These are phyloP conservation scores for Colletotrichum musicola DNA, from an alignment of 2,329 filamentous ascomycete species.

Conservation along the genomic window DNA sequence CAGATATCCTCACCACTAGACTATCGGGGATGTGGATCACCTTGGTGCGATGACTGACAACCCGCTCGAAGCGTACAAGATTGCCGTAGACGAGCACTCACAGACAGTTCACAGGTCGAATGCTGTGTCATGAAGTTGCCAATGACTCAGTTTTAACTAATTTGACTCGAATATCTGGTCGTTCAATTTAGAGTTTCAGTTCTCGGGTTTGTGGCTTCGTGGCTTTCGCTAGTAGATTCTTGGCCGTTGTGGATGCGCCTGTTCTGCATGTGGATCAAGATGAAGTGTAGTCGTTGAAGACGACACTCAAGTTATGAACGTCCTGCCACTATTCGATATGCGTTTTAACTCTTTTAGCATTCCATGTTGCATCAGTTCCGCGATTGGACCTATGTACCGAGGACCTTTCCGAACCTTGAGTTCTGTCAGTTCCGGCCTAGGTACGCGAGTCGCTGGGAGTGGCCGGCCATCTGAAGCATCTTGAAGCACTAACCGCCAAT, in stretches of 20 bases:
- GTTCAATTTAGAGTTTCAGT: not conserved
- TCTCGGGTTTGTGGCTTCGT: not conserved
- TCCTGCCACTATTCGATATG: no score
- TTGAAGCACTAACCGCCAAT: not conserved
- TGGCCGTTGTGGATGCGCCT: no score
- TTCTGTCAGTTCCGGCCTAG: not conserved
- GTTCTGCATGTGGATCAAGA: no score
- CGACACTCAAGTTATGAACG: no score
- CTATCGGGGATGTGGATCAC: not conserved
- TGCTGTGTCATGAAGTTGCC: not conserved
- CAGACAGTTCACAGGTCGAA: not conserved
- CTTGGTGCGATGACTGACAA: not conserved
- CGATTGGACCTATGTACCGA: not conserved
- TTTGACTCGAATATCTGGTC: not conserved
- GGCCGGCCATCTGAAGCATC: not conserved
- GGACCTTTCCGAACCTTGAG: not conserved
- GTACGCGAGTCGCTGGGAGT: not conserved
- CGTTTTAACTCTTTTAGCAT: not conserved
- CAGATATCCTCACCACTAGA: constrained; percentile 6
- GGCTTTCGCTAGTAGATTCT: not conserved
- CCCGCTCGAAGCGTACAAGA: not conserved
- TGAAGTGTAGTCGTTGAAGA: no score
- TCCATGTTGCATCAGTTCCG: not conserved
- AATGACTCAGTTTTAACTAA: not conserved
- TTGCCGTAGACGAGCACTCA: not conserved